Conservation (phyloP, 345 rosid species). For the Salix exigua region DNA sequence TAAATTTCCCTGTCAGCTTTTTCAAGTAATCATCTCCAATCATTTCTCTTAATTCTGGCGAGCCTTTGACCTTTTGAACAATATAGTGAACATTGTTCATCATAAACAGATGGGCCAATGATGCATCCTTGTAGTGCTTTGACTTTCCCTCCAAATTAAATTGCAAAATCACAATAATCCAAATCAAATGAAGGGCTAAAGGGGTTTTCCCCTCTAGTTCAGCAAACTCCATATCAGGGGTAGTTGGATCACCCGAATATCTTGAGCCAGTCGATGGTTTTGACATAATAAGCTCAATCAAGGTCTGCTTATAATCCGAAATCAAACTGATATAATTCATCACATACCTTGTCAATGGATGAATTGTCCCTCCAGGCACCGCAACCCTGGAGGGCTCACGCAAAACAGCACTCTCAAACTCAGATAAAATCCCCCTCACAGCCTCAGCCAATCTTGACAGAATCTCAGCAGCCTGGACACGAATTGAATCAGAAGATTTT, state of each 20-base stretch:
- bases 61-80: slow-evolving; percentile 78
- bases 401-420: slow-evolving; percentile 76
- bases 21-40: slow-evolving; percentile 77
- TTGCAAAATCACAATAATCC: slow-evolving; percentile 81
- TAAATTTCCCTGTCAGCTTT: slow-evolving; percentile 66
- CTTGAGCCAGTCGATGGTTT: slow-evolving; percentile 72
- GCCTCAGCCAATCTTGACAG: slow-evolving; percentile 78
- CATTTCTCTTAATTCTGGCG: slow-evolving; percentile 81
- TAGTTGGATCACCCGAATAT: slow-evolving; percentile 60
- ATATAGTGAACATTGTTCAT: slow-evolving; percentile 94
- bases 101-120: slow-evolving; percentile 69
- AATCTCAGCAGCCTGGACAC: slow-evolving; percentile 78
- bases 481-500: slow-evolving; percentile 47
- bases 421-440: slow-evolving; percentile 75
- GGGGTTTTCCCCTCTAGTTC: slow-evolving; percentile 72
- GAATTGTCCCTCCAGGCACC: slow-evolving; percentile 89
- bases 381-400: slow-evolving; percentile 71
- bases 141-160: slow-evolving; percentile 85
- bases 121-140: slow-evolving; percentile 67
- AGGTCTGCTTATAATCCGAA: slow-evolving; percentile 79
- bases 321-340: slow-evolving; percentile 92
- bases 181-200: slow-evolving; percentile 74
- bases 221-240: slow-evolving; percentile 71
- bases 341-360: slow-evolving; percentile 93
- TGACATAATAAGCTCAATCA: slow-evolving; percentile 71